Percentiles rank a stretch among this genome's conserved stretches.
These are phyloP conservation scores for Erysimum pusillum DNA, from an alignment of 441 rosid genomes.

Conservation along the genomic window DNA sequence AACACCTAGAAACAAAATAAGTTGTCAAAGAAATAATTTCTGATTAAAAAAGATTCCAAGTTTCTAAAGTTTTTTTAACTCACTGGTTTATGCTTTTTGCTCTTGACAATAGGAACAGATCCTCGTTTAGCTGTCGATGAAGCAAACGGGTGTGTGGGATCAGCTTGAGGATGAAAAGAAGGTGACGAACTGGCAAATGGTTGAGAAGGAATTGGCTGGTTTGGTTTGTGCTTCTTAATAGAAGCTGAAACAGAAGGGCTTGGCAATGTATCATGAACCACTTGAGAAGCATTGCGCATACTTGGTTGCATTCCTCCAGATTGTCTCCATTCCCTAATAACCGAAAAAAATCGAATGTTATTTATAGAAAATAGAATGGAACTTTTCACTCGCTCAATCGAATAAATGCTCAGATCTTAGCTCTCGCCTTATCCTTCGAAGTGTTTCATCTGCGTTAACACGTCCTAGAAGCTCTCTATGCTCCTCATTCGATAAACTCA, in stretches of 20 bases:
- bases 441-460: conserved; percentile 69
- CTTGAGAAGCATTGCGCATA: conserved; percentile 52
- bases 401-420: conserved; percentile 12
- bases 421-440: conserved; percentile 63
- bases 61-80: conserved; percentile 37
- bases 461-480: conserved; percentile 71
- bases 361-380: conserved; percentile 11
- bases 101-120: conserved; percentile 49
- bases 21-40: neutral
- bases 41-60: neutral
- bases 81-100: conserved; percentile 62
- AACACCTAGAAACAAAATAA: conserved; percentile 47
- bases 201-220: conserved; percentile 55
- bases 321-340: conserved; percentile 75
- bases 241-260: conserved; percentile 71
- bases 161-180: conserved; percentile 61
- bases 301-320: conserved; percentile 59
- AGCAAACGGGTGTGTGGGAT: conserved; percentile 49
- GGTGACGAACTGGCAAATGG: conserved; percentile 52
- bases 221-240: conserved; percentile 67
- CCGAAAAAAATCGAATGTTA: conserved; percentile 22
- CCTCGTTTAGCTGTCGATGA: conserved; percentile 55
- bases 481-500: conserved; percentile 69
- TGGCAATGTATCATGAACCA: conserved; percentile 60
- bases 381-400: conserved; percentile 18